Evolutionary conservation across 208 protist genomes (phyloP).

Genomic region (Trypanosoma lewisi): DNA sequence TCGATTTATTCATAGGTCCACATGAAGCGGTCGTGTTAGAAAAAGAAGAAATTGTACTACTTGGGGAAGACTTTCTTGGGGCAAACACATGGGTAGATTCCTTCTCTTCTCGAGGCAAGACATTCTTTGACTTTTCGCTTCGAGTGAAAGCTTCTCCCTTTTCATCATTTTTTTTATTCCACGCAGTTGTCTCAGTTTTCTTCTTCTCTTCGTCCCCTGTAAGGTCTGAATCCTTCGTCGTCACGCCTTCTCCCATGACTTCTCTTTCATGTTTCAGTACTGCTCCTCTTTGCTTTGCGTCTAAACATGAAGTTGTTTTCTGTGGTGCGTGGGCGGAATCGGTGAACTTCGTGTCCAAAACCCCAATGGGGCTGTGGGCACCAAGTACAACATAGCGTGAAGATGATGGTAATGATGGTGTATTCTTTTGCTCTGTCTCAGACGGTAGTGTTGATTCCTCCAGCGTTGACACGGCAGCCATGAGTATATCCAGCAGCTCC

Average conservation of each 20-base stretch:
- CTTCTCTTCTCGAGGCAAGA: no score
- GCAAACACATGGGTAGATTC: not conserved
- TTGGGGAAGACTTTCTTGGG: not conserved
- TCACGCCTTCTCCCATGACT: no score
- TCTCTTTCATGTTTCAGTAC: no score
- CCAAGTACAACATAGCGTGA: not conserved
- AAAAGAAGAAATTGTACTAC: not conserved
- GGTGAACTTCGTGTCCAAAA: not conserved
- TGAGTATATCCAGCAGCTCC: constrained; percentile 22
- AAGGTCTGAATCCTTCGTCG: not conserved
- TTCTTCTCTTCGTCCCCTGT: not conserved
- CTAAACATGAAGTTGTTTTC: not conserved
- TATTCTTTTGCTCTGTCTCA: not conserved
- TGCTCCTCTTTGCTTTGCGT: not conserved
- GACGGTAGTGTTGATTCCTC: not conserved
- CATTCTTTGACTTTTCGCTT: no score
- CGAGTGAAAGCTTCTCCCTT: not conserved
- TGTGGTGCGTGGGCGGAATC: not conserved
- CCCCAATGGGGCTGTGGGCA: not conserved
- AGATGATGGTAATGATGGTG: not conserved
- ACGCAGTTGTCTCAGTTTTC: not conserved
- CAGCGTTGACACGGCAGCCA: constrained; percentile 16
- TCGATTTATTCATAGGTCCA: no score
- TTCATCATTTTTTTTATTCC: not conserved
- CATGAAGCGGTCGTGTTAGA: not conserved